Conservation (phyloP, 495 filamentous ascomycete species). For the Bacidia gigantensis region DNA sequence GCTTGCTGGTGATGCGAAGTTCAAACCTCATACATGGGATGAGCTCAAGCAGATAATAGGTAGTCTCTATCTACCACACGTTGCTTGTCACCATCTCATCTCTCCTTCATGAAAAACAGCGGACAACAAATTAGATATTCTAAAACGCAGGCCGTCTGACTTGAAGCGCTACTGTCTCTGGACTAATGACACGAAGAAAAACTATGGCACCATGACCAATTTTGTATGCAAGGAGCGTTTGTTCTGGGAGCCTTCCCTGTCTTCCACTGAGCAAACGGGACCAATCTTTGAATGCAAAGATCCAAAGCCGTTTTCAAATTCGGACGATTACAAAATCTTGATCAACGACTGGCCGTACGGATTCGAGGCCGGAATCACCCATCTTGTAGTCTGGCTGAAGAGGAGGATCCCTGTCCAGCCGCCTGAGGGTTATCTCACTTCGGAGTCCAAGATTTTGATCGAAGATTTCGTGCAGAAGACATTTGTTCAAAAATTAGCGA, state of each 20-base stretch:
- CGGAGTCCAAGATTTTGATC: slow-evolving; percentile 39
- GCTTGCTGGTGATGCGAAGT: slow-evolving; percentile 43
- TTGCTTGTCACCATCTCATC: background rate
- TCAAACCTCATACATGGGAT: slow-evolving; percentile 43
- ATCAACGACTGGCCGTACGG: slow-evolving; percentile 72
- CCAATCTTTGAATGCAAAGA: slow-evolving; percentile 26
- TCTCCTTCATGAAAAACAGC: background rate
- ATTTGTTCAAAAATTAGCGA: slow-evolving; percentile 41
- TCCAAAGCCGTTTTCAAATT: slow-evolving; percentile 38
- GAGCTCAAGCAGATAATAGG: slow-evolving; percentile 43
- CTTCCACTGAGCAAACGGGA: slow-evolving; percentile 16
- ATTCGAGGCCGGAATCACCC: slow-evolving; percentile 39
- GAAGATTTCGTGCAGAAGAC: slow-evolving; percentile 43
- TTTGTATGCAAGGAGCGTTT: slow-evolving; percentile 64
- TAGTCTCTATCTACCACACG: slow-evolving; percentile 16
- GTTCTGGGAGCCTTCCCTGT: slow-evolving; percentile 38
- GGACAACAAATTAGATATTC: slow-evolving; percentile 53
- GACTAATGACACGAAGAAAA: slow-evolving; percentile 50
- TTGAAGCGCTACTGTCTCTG: slow-evolving; percentile 72
- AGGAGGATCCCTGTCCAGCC: slow-evolving; percentile 40
- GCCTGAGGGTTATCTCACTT: slow-evolving; percentile 49
- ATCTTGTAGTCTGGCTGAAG: slow-evolving; percentile 57
- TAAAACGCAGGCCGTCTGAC: slow-evolving; percentile 74
- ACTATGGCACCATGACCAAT: slow-evolving; percentile 65
- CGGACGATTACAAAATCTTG: slow-evolving; percentile 48